phyloP scores from a whole-genome alignment of 495 filamentous ascomycete species.

The Penicillium desertorum region DNA sequence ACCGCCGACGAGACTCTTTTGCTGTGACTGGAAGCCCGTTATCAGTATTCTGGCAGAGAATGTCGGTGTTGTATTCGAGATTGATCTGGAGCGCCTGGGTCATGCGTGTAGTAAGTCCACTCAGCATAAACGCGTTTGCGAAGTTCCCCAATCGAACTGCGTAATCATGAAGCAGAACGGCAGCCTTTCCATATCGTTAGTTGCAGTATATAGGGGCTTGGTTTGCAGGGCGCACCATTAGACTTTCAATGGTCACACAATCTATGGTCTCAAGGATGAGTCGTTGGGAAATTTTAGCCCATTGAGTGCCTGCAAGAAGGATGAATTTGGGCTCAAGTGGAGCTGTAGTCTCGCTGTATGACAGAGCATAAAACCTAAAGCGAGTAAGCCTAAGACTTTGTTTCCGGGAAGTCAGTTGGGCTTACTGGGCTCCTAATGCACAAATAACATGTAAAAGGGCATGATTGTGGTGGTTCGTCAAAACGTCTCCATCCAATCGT shows the following conservation, averaged over 20 bases:
- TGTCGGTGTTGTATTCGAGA: conserved; percentile 36
- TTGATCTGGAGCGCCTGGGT: conserved; percentile 41
- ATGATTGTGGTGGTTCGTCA: conserved; percentile 11
- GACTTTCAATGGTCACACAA: conserved; percentile 35
- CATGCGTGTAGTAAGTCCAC: conserved; percentile 39
- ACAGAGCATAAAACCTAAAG: conserved; percentile 29
- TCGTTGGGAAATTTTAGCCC: conserved; percentile 32
- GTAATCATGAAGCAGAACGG: conserved; percentile 36
- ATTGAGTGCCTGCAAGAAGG: conserved; percentile 28
- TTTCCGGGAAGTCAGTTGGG: background rate
- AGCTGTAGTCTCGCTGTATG: conserved; percentile 23
- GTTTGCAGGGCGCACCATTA: conserved; percentile 25
- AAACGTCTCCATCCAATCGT: conserved; percentile 27
- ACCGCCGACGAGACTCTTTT: conserved; percentile 34
- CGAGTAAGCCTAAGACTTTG: background rate
- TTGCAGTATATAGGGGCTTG: background rate
- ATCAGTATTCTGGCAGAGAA: conserved; percentile 30
- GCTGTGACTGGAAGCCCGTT: conserved; percentile 23
- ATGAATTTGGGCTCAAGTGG: conserved; percentile 17
- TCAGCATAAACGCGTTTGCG: conserved; percentile 39
- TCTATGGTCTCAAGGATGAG: conserved; percentile 33
- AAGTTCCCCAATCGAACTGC: conserved; percentile 37
- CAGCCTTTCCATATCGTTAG: conserved; percentile 16
- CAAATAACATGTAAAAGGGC: conserved; percentile 39
- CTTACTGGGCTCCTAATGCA: conserved; percentile 40